phyloP scores from a whole-genome alignment of 108 stramenopile species.

The Fragilaria crotonensis region DNA sequence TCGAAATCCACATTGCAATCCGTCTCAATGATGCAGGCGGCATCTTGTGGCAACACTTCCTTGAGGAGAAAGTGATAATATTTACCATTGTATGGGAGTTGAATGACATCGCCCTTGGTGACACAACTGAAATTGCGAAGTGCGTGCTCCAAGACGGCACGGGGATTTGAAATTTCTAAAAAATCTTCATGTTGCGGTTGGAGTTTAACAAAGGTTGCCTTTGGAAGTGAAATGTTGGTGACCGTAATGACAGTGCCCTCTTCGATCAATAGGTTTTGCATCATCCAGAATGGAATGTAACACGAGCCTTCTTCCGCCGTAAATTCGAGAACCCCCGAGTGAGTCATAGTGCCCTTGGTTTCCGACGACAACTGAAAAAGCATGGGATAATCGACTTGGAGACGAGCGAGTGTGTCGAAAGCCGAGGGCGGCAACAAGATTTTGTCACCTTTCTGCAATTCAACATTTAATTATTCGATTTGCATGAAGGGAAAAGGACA shows the following conservation, averaged over 20 bases:
- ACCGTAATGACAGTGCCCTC: conserved; percentile 91
- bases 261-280: conserved; percentile 90
- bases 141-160: conserved; percentile 94
- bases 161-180: conserved; percentile 97
- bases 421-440: conserved; percentile 96
- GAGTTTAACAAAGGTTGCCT: conserved; percentile 96
- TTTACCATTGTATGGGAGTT: conserved; percentile 93
- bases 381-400: conserved; percentile 94
- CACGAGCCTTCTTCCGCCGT: conserved; percentile 97
- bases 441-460: conserved; percentile 87
- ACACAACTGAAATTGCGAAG: conserved; percentile 95
- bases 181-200: conserved; percentile 99
- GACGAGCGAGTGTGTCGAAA: conserved; percentile 91
- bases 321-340: conserved; percentile 98
- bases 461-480: conserved; percentile 6
- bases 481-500: background rate
- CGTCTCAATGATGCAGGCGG: conserved; percentile 94
- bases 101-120: conserved; percentile 95
- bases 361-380: conserved; percentile 64
- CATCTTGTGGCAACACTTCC: conserved; percentile 86
- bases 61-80: conserved; percentile 94
- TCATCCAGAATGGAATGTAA: conserved; percentile 99
- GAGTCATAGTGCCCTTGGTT: conserved; percentile 69
- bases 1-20: conserved; percentile 95
- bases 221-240: conserved; percentile 89